Conservation (phyloP, 2,329 filamentous ascomycete species). For the Colletotrichum euphorbiae region DNA sequence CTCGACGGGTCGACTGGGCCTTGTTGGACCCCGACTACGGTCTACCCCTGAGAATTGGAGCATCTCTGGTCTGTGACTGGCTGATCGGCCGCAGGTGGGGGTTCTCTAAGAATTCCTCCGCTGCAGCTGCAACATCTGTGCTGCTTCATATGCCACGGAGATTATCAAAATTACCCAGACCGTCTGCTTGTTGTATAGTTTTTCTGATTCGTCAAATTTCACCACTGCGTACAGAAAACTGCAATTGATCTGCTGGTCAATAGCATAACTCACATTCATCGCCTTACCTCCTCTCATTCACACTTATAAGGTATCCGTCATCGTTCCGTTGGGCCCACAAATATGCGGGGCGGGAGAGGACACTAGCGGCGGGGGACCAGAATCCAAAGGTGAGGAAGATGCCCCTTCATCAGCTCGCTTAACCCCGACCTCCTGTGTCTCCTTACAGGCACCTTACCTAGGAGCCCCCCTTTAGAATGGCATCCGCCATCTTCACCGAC, state of each 20-base stretch:
- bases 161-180: constrained; percentile 4
- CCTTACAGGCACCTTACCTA: neutral
- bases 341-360: constrained; percentile 22
- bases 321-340: constrained; percentile 1
- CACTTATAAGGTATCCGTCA: neutral
- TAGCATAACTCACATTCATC: too few relatives aligned
- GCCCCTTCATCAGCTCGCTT: neutral
- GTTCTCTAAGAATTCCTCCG: constrained; percentile 15
- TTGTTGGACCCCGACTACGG: constrained; percentile 33
- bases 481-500: constrained; percentile 20
- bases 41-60: constrained; percentile 31
- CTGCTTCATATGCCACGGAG: neutral
- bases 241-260: too few relatives aligned
- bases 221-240: too few relatives aligned
- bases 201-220: too few relatives aligned
- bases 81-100: constrained; percentile 19
- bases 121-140: constrained; percentile 14
- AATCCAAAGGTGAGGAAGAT: neutral
- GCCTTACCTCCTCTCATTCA: too few relatives aligned
- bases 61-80: constrained; percentile 7
- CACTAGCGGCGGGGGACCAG: too few relatives aligned
- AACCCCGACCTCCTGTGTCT: neutral
- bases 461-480: neutral
- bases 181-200: too few relatives aligned
- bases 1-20: constrained; percentile 4